Evolutionary conservation across 2,329 filamentous ascomycete genomes (phyloP), one percentile per base, ranked within the genome.

Genomic region (Exophiala phaeomuriformis): DNA sequence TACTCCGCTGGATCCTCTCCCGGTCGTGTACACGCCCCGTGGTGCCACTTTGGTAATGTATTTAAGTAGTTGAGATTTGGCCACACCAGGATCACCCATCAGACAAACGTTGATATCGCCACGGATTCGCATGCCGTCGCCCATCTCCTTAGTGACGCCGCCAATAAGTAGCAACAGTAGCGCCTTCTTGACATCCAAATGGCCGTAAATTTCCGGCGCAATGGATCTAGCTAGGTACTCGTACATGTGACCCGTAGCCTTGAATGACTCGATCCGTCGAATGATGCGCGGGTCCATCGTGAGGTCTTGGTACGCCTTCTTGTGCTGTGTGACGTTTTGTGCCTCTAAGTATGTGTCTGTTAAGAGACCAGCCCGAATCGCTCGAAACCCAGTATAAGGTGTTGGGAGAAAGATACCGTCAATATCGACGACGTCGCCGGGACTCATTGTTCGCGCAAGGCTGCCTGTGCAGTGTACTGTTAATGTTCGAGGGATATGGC

Each of bases 21-120:
- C 86, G 55, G 85, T 89, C 2, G 86, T 90, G 71, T 90, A 90
- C 47, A 90, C 84, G 63, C 90, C 90, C 59, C 93, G 88, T 57
- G 93, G 93, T 1, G 93, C 91, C 31, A 98, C 93, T 74, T 98
- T 97, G 61, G 90, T 89, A 68, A 98, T 97, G 70, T 98, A 98
- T 73, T 96, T 97, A 62, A 98, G 80, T 62, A 98, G 76, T 75
- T 98, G 93, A 36, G 93, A 98, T 75, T 98, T 98, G 74, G 93
- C 93, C 67, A 98, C 93, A 88, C 93, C 93, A 68, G 93, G 93
- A 67, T 98, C 93, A 78, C 93, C 93, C 93, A 98, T 98, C 66
- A 98, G 75, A 70, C 93, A 97, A 59, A 98, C 85, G 73, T 98
- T 98, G 76, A 98, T 95, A 67, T 98, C 93, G 65, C 93, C 93